A percentile compares a stretch with the other conserved stretches of the same genome.
Conservation (phyloP, 495 filamentous ascomycete species). For the Cryomyces minteri region DNA sequence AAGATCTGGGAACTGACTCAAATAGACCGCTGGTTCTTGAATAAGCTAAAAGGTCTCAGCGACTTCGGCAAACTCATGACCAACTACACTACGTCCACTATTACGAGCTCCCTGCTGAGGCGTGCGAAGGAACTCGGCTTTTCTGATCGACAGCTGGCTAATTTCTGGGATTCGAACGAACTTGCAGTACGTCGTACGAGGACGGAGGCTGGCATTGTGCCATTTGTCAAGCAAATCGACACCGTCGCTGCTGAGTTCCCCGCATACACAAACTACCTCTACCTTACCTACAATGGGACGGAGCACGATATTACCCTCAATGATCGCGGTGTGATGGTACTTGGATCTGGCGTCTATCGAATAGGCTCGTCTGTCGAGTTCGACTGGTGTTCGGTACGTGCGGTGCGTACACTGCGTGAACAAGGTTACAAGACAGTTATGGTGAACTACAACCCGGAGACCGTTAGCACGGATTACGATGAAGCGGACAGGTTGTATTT, state of each 20-base stretch:
- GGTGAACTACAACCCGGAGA: constrained; percentile 84
- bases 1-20: constrained; percentile 96
- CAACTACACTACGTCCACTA: constrained; percentile 46
- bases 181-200: constrained; percentile 66
- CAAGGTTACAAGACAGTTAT: constrained; percentile 90
- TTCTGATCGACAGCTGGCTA: constrained; percentile 81
- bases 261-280: constrained; percentile 88
- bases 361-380: constrained; percentile 98
- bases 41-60: constrained; percentile 72
- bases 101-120: constrained; percentile 44
- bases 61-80: constrained; percentile 70
- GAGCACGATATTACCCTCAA: constrained; percentile 73
- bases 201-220: constrained; percentile 67
- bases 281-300: constrained; percentile 84
- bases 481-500: constrained; percentile 94
- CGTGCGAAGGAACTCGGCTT: constrained; percentile 88
- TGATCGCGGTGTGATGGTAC: constrained; percentile 86
- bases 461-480: constrained; percentile 88
- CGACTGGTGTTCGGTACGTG: constrained; percentile 97
- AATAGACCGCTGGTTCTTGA: constrained; percentile 97
- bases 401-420: constrained; percentile 80
- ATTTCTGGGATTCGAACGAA: constrained; percentile 86
- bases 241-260: constrained; percentile 97
- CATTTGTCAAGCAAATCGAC: constrained; percentile 94
- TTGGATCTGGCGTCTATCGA: constrained; percentile 92